A percentile compares a stretch with the other conserved stretches of the same genome.
These are phyloP conservation scores for Diplogelasinospora grovesii DNA, from an alignment of 495 filamentous ascomycete genomes.

Conservation along the genomic window DNA sequence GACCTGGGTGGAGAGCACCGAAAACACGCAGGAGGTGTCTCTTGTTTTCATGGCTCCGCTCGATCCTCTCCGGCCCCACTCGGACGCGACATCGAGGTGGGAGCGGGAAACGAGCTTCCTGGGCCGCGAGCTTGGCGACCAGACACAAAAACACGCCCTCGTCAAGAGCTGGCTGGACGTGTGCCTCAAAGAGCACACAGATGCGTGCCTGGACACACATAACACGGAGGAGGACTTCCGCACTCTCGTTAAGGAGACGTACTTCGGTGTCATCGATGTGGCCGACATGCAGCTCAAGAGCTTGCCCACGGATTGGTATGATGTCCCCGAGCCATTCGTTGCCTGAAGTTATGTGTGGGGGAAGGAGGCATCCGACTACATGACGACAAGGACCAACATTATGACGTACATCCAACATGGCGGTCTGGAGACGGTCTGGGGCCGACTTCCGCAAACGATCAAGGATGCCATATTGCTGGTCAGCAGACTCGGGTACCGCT, in stretches of 20 bases:
- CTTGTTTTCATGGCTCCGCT: background rate
- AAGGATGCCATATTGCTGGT: slow-evolving; percentile 20
- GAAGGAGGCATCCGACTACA: slow-evolving; percentile 3
- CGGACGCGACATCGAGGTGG: background rate
- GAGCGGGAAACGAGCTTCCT: background rate
- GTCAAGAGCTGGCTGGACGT: slow-evolving; percentile 4
- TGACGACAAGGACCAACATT: slow-evolving; percentile 14
- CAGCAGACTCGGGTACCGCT: slow-evolving; percentile 16
- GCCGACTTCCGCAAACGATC: slow-evolving; percentile 17
- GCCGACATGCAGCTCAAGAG: slow-evolving; percentile 5
- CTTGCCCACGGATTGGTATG: background rate
- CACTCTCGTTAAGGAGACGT: background rate
- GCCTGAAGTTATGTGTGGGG: slow-evolving; percentile 32
- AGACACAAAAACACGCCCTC: background rate
- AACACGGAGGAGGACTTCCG: background rate
- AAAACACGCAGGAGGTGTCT: background rate
- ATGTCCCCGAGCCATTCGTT: slow-evolving; percentile 13
- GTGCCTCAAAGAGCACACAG: background rate
- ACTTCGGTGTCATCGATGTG: slow-evolving; percentile 6
- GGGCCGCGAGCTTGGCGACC: background rate
- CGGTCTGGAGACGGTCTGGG: slow-evolving; percentile 10
- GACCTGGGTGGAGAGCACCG: background rate
- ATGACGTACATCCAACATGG: slow-evolving; percentile 8
- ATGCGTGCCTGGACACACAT: background rate
- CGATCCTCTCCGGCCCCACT: background rate